Evolutionary conservation across 257 asterid genomes (phyloP).

Genomic region (Nicotiana sylvestris): DNA sequence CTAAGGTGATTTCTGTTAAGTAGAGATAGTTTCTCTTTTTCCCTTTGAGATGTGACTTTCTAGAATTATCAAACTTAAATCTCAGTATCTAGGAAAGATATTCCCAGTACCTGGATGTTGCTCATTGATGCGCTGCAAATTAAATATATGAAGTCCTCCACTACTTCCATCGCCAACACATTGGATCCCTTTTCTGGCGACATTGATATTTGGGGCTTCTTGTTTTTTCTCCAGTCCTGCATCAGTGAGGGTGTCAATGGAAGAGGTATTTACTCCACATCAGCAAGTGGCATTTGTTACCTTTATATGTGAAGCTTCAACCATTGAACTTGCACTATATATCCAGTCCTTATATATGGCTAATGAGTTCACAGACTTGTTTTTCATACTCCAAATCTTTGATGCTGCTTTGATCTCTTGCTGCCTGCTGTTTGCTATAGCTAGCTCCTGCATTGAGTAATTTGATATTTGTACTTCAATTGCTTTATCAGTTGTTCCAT

Average conservation of each 20-base stretch:
- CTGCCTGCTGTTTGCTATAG: conserved; percentile 48
- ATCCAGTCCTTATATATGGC: conserved; percentile 71
- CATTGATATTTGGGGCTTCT: conserved; percentile 52
- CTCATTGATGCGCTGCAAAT: conserved; percentile 58
- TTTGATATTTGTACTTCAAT: neutral
- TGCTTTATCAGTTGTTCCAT: neutral
- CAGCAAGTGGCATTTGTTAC: conserved; percentile 22
- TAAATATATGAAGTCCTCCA: conserved; percentile 81
- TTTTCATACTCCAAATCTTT: conserved; percentile 66
- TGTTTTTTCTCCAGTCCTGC: conserved; percentile 82
- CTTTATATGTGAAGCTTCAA: conserved; percentile 78
- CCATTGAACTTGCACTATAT: conserved; percentile 47
- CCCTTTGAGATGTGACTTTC: neutral
- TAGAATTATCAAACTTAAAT: neutral
- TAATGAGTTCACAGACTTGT: conserved; percentile 67
- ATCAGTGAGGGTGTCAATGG: conserved; percentile 10
- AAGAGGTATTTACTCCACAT: conserved; percentile 1
- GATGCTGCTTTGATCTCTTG: conserved; percentile 73
- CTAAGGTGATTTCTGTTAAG: neutral
- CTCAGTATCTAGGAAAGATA: neutral
- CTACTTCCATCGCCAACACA: conserved; percentile 79
- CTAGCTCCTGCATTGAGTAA: conserved; percentile 46
- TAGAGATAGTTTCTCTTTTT: neutral
- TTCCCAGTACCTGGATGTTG: conserved; percentile 62
- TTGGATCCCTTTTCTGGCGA: conserved; percentile 59